Conservation (phyloP, 257 asterid genomes). For the Solanum bulbocastanum region DNA sequence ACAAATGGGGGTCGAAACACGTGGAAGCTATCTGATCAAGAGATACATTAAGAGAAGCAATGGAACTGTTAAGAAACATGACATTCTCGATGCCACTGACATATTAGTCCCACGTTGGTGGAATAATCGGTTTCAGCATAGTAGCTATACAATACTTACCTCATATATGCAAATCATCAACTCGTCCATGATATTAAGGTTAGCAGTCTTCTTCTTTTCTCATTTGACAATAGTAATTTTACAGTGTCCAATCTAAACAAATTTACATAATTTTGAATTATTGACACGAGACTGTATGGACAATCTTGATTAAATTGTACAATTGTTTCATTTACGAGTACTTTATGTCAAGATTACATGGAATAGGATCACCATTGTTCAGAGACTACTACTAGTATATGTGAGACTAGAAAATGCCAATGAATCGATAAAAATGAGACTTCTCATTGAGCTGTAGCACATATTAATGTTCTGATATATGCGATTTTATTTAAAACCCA, state of each 20-base stretch:
- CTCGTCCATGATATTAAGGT: no score
- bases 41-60: background rate
- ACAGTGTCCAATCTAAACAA: no score
- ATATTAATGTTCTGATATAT: background rate
- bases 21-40: constrained; percentile 62
- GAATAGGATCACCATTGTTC: background rate
- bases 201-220: no score
- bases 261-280: no score
- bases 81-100: no score
- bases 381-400: background rate
- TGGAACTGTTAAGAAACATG: no score
- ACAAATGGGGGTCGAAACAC: constrained; percentile 83
- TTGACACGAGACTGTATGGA: background rate
- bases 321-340: background rate
- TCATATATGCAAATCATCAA: no score
- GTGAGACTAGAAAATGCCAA: background rate
- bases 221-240: no score
- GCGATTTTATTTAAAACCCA: background rate
- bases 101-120: no score
- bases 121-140: no score
- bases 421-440: background rate
- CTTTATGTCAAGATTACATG: background rate
- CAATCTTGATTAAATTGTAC: background rate
- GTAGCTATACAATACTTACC: no score
- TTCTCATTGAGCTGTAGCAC: background rate